Evolutionary conservation across 225 moss, liverwort and hornwort genomes (phyloP), one percentile per base, ranked within the genome.

Genomic region (Pseudisothecium myosuroides): DNA sequence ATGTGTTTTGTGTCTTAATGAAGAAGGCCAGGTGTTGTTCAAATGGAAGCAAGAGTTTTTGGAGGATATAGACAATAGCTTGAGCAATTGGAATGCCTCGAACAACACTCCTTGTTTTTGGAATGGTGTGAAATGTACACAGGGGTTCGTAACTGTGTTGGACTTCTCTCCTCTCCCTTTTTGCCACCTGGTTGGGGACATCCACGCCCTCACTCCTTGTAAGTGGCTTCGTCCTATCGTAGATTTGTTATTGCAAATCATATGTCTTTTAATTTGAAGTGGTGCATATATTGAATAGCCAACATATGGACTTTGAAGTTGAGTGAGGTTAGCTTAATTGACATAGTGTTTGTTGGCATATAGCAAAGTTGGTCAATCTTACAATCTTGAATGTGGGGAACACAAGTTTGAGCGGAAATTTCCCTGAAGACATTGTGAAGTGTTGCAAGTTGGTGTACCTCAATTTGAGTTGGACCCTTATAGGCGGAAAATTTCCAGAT

Each of bases 71-170:
- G 18, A 49, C 19, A 6, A 47, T 2, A 49, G 2, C 7, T 75
- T 49, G 12, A 49, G 12, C 31, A 75, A 49, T 1, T 49, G 7
- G 49, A 49, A 75, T 75, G 32, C 49, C 49, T 49, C 2, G 0
- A 4, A 75, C 32, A 49, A 12, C 7, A 19, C 12, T 31, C 75
- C 49, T 7, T 49, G 32, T 20, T 49, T 75, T 17, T 75, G 49
- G 49, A 75, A 75, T 75, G 49, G 75, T 75, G 31, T 75, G 4
- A 32, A 31, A 75, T 49, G 49, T 12, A 49, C 12, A 7, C 4
- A 49, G 0, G 49, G 12, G 4, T 49, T 2, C 0, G 7, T 75
- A 19, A 75, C 5, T 32, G 1, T 12, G 4, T 1, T 75, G 1
- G 49, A 75, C 32, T 75, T 75, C 12, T 49, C 32, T 2, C 49